Base-by-base conservation (phyloP, 306 rosid genomes). In the Castanospermum australe region DNA sequence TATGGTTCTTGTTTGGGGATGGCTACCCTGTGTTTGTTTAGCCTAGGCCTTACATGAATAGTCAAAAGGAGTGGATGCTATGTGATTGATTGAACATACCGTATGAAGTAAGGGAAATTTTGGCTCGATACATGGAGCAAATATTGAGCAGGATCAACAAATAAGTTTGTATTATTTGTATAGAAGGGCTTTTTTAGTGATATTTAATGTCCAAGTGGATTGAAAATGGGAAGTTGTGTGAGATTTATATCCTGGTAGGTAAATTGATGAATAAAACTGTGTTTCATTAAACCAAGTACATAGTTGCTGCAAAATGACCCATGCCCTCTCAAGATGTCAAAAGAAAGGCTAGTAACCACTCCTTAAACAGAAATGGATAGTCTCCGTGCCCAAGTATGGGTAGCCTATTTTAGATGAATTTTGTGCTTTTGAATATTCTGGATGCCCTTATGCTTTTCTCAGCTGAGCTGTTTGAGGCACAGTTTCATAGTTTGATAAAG, bases 161-260 rank as follows among this genome's bases (percentile, higher is more conserved):
- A 22, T 30, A 33, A 57, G 57, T 50, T 55, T 60, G 13, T 18
- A 71, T 18, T 60, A 50, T 10, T 9, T 59, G 17, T 61, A 7
- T 75, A 25, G 4, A 56, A n/a, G 21, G 41, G 61, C 18, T 55
- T 61, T 72, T 80, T 59, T 6, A 67, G 55, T 48, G 32, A 39
- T 84, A 32, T 15, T 63, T 48, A 38, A 45, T 77, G 45, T 76
- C 22, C 30, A 76, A 76, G 75, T 55, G 39, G 71, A 38, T 80
- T 68, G 60, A 42, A 57, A 62, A 63, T 62, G 42, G 61, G 57
- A 21, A 80, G 47, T 42, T 60, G 22, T 73, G 30, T 73, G 68
- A 42, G 38, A 73, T 39, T 73, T 30, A 54, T 57, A 35, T 42
- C 13, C 47, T 5, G 75, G 45, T 33, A 21, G 22, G 28, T 33